Percentiles rank a stretch among this genome's conserved stretches.
Evolutionary conservation across 805 yeast species (phyloP).

Genomic region (Kockiozyma suomiensis): DNA sequence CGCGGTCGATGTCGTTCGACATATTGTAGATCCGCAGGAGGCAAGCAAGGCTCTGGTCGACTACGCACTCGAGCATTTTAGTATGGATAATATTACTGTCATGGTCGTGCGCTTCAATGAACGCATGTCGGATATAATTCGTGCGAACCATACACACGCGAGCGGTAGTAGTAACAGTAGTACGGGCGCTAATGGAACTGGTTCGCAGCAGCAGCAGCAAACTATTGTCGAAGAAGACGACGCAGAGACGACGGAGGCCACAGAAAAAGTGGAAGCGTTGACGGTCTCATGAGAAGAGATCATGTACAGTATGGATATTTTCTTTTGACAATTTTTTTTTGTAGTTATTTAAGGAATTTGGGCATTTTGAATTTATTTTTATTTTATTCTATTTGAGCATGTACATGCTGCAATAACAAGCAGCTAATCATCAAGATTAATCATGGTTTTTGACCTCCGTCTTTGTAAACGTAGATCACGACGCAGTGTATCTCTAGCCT

Average conservation of each 20-base stretch:
- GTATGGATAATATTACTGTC: slow-evolving; percentile 90
- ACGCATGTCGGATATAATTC: slow-evolving; percentile 23
- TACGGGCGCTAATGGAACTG: background rate
- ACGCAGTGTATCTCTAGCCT: slow-evolving; percentile 21
- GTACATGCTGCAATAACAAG: background rate
- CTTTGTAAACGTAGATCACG: slow-evolving; percentile 12
- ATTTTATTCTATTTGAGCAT: background rate
- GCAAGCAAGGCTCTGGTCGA: slow-evolving; percentile 34
- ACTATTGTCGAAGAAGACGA: background rate
- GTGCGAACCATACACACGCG: slow-evolving; percentile 7
- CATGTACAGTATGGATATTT: background rate
- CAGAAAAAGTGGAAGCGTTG: background rate
- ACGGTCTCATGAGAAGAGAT: background rate
- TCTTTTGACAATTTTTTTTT: too few relatives aligned
- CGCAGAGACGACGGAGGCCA: slow-evolving; percentile 8
- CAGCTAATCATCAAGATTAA: background rate
- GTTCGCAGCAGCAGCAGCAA: background rate
- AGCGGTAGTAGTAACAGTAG: background rate
- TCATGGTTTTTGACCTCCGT: too few relatives aligned
- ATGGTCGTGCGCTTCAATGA: slow-evolving; percentile 63
- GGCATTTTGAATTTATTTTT: background rate
- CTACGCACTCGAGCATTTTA: slow-evolving; percentile 69
- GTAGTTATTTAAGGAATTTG: background rate
- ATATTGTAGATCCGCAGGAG: slow-evolving; percentile 45
- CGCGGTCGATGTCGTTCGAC: slow-evolving; percentile 73